phyloP scores from a whole-genome alignment of 1,139 yeast genomes.

The Hyphopichia pseudoburtonii region DNA sequence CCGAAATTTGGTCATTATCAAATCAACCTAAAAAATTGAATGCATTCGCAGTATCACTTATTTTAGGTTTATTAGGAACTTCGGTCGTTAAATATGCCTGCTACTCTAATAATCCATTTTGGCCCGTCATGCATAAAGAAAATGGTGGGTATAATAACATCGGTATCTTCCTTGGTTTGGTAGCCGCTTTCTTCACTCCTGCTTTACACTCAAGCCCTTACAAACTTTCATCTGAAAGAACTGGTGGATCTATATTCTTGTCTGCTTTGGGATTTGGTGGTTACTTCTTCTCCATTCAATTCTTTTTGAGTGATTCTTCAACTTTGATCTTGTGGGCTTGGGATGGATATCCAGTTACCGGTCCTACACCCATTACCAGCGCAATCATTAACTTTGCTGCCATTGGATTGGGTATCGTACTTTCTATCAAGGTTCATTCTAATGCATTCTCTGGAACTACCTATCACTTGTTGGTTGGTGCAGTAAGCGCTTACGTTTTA shows the following conservation, averaged over 20 bases:
- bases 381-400: constrained; percentile 67
- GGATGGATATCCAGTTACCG: constrained; percentile 87
- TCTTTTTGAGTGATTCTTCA: constrained; percentile 79
- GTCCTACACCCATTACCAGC: constrained; percentile 90
- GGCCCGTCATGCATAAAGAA: constrained; percentile 88
- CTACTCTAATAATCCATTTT: constrained; percentile 87
- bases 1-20: constrained; percentile 49
- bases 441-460: constrained; percentile 22
- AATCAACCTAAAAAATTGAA: constrained; percentile 43
- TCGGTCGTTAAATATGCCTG: constrained; percentile 72
- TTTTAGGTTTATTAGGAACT: constrained; percentile 71
- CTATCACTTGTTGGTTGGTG: constrained; percentile 42
- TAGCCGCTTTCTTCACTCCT: constrained; percentile 58
- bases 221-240: constrained; percentile 12
- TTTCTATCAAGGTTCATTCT: constrained; percentile 27
- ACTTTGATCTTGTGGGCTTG: constrained; percentile 88
- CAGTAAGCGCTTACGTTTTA: constrained; percentile 49
- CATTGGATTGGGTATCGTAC: constrained; percentile 55
- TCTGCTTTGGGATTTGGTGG: constrained; percentile 79
- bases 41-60: constrained; percentile 61
- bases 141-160: constrained; percentile 85
- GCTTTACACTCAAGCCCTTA: constrained; percentile 17
- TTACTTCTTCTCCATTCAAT: constrained; percentile 67
- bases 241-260: constrained; percentile 43
- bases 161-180: constrained; percentile 68